Evolutionary conservation across 2,329 filamentous ascomycete genomes (phyloP).

Genomic region (Fusarium sp.): DNA sequence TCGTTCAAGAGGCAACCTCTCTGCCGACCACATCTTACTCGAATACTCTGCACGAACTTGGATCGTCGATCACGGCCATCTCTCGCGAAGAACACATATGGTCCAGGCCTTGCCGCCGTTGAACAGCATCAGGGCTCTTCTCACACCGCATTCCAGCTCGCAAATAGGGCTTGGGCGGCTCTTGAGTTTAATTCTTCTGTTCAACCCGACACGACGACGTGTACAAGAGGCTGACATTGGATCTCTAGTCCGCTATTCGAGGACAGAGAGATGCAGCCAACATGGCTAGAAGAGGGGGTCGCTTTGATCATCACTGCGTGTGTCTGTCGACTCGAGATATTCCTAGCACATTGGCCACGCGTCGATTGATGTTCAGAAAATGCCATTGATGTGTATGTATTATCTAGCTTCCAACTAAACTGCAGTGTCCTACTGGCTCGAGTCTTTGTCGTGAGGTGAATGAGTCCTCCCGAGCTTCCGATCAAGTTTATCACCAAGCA

Average conservation of each 20-base stretch:
- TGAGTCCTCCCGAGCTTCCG: neutral
- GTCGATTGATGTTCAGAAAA: neutral
- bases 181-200: neutral
- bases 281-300: neutral
- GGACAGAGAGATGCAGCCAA: neutral
- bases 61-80: neutral
- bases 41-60: neutral
- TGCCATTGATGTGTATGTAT: neutral
- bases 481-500: neutral
- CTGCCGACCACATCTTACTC: no score
- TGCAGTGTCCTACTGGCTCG: neutral
- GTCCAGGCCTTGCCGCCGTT: neutral
- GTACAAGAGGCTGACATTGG: neutral
- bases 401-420: neutral
- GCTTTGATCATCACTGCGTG: neutral
- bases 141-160: neutral
- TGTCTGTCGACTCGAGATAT: neutral
- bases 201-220: slow-evolving; percentile 2
- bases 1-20: neutral
- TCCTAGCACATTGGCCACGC: neutral
- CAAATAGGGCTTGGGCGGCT: slow-evolving; percentile 19
- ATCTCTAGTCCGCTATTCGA: neutral
- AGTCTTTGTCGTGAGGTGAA: neutral
- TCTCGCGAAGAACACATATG: neutral
- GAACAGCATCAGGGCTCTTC: neutral